Evolutionary conservation across 2,329 filamentous ascomycete genomes (phyloP).

Genomic region (Cryphonectria nitschkei): DNA sequence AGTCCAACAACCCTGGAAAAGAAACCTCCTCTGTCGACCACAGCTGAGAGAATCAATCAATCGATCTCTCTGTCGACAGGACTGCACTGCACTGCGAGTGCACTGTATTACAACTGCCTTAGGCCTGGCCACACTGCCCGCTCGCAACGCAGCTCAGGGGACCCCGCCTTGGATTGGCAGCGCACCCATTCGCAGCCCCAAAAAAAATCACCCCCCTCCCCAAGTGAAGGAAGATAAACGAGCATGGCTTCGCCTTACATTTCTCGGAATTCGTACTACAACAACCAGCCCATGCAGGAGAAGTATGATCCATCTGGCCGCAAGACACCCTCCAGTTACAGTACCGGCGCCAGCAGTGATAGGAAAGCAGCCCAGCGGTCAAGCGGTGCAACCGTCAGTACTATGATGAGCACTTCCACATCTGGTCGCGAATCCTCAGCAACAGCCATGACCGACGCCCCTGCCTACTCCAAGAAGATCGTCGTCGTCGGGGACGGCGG

Average conservation of each 20-base stretch:
- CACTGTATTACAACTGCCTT: not conserved
- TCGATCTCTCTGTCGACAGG: not conserved
- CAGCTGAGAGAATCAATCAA: not conserved
- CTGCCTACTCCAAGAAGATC: conserved; percentile 97
- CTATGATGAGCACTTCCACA: conserved; percentile 74
- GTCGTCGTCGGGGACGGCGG: conserved; percentile 98
- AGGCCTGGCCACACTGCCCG: not conserved
- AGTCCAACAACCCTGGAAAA: not conserved
- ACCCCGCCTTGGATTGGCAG: conserved; percentile 29
- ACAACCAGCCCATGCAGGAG: conserved; percentile 43
- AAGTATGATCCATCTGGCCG: conserved; percentile 41
- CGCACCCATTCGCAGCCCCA: conserved; percentile 7
- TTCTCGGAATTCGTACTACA: conserved; percentile 59
- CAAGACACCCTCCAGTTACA: conserved; percentile 26
- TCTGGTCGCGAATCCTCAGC: conserved; percentile 72
- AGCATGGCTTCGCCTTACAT: conserved; percentile 57
- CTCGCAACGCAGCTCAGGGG: conserved; percentile 12
- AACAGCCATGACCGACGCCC: conserved; percentile 87
- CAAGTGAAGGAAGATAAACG: conserved; percentile 3
- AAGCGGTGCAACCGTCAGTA: conserved; percentile 90
- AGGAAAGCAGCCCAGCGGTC: conserved; percentile 62
- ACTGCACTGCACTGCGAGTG: not conserved
- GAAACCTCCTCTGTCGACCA: not conserved
- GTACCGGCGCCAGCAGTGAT: conserved; percentile 33
- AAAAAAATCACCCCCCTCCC: not conserved